Base-by-base conservation (phyloP, 2,329 filamentous ascomycete species). In the Chaetoscypha palmicola region DNA sequence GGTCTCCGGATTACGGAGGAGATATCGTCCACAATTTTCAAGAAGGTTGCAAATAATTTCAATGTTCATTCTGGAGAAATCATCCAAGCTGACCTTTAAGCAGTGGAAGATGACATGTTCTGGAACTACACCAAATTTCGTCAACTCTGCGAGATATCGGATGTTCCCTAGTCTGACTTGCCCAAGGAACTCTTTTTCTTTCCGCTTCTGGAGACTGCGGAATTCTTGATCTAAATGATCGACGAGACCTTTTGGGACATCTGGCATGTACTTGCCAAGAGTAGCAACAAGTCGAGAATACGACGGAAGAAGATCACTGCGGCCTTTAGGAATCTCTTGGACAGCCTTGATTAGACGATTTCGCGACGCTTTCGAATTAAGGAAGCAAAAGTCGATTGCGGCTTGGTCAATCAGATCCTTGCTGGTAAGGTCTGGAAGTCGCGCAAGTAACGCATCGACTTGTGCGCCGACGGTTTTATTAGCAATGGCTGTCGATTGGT, bases 51-150 rank as follows among this genome's bases (percentile, higher is more conserved):
- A 94, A 51, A 98, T 91, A 56, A 98, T 96, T 64, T 98, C 94
- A 51, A 98, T 96, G 60, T 98, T 98, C 86, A 96, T 96, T 49
- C 91, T 79, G 2, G 92, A 96, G 61, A 98, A 98, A 60, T 98
- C 92, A 58, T 98, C 92, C 21, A 98, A 69, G 55, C 91, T 94
- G 63, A 98, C 91, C 65, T 96, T 98, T 57, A 98, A 79, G 62
- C 92, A 98, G 61, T 98, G 92, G 61, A 98, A 98, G 42, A 98
- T 94, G 52, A 98, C 91, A 65, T 98, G 92, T 64, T 98, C 92
- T 0, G 94, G 92, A 7, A 98, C 92, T 23, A 96, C 88, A 23
- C 92, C 91, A 60, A 98, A 98, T 62, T 98, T 98, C 47, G 92
- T 98, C 60, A 98, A 69, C 66, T 98, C 92, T 5, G 92, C 90